phyloP scores from a whole-genome alignment of 352 stramenopile genomes.

The Pythium aquatile region DNA sequence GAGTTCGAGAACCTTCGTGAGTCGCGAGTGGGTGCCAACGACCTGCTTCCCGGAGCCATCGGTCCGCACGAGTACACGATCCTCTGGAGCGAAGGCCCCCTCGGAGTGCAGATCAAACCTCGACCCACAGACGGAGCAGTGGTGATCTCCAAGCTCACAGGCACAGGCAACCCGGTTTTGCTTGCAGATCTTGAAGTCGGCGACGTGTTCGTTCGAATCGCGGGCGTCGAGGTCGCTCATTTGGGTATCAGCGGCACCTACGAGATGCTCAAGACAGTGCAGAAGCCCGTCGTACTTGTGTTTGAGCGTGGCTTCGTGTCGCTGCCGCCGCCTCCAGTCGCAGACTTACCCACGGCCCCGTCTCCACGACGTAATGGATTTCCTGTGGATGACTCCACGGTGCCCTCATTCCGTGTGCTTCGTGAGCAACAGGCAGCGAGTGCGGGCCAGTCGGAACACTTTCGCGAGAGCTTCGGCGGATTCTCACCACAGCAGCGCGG shows the following conservation, averaged over 20 bases:
- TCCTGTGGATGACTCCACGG: constrained; percentile 19
- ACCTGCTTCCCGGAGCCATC: constrained; percentile 8
- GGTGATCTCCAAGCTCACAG: constrained; percentile 75
- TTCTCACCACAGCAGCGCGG: constrained; percentile 14
- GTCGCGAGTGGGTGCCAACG: constrained; percentile 11
- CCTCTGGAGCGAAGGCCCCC: constrained; percentile 66
- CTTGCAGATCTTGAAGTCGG: constrained; percentile 56
- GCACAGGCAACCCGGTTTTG: constrained; percentile 48
- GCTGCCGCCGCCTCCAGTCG: constrained; percentile 3
- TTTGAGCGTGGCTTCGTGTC: constrained; percentile 50
- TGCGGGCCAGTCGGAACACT: constrained; percentile 13
- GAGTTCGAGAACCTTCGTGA: constrained; percentile 19
- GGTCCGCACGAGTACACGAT: constrained; percentile 64
- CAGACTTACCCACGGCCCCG: constrained; percentile 14
- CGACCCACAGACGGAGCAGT: constrained; percentile 51
- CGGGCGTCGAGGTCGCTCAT: constrained; percentile 62
- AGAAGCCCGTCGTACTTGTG: constrained; percentile 78
- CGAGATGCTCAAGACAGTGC: constrained; percentile 72
- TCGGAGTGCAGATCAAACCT: constrained; percentile 83
- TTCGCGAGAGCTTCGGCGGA: constrained; percentile 13
- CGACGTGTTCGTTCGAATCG: constrained; percentile 77
- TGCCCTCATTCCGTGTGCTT: constrained; percentile 65
- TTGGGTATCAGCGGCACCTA: constrained; percentile 73
- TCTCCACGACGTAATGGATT: constrained; percentile 20
- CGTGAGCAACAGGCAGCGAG: constrained; percentile 43